Evolutionary conservation across 2,329 filamentous ascomycete genomes (phyloP).

Genomic region (Sporothrix mexicana): DNA sequence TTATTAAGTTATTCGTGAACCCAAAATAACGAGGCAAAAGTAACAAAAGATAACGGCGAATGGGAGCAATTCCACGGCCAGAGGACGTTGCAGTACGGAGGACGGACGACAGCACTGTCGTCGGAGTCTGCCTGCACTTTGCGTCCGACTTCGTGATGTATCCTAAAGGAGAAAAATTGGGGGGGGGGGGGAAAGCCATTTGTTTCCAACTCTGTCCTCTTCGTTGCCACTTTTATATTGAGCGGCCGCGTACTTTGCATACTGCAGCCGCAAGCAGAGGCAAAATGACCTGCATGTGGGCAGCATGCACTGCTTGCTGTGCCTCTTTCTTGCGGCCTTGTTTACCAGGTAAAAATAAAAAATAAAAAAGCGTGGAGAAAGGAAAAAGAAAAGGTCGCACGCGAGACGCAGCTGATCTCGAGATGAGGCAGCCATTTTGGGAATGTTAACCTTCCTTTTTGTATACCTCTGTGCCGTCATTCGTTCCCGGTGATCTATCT

Average conservation of each 20-base stretch:
- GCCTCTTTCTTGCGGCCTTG: conserved; percentile 14
- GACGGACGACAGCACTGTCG: no score
- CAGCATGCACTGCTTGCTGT: neutral
- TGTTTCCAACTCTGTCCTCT: neutral
- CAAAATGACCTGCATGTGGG: conserved; percentile 20
- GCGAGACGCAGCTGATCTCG: neutral
- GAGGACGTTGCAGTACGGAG: neutral
- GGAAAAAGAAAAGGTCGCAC: no score
- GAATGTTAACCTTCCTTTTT: conserved; percentile 1
- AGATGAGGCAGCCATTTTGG: conserved; percentile 4
- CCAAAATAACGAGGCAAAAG: conserved; percentile 4
- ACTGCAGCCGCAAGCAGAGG: neutral
- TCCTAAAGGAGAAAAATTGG: neutral
- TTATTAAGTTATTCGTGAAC: conserved; percentile 10
- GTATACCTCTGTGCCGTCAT: neutral
- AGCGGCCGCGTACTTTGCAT: conserved; percentile 13
- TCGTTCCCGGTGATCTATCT: neutral
- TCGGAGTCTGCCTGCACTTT: no score
- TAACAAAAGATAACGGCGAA: neutral
- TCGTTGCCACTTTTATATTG: neutral
- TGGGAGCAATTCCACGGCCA: conserved; percentile 14
- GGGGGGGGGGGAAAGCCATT: no score
- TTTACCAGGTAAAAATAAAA: conserved; percentile 28
- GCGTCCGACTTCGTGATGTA: neutral
- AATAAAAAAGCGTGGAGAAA: no score